Conservation (phyloP, 2,329 filamentous ascomycete species). For the Fusarium devonianum region DNA sequence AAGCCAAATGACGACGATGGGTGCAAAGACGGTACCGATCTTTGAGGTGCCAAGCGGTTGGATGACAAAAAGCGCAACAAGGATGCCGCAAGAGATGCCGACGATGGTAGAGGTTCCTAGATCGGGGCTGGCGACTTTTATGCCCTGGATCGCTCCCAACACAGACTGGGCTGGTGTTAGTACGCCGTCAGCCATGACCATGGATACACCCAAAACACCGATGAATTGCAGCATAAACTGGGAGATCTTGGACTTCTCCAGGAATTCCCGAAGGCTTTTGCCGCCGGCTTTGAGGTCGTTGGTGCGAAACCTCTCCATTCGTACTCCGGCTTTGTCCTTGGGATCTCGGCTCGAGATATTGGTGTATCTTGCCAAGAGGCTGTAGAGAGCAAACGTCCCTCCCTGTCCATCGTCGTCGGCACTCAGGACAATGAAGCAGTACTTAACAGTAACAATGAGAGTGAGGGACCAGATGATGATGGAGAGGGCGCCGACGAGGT, state of each 20-base stretch:
- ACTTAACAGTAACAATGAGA: conserved; percentile 74
- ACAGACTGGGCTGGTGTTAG: conserved; percentile 75
- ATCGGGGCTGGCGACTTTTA: conserved; percentile 64
- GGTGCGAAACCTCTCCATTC: conserved; percentile 65
- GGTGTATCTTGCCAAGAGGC: conserved; percentile 65
- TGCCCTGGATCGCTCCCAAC: conserved; percentile 71
- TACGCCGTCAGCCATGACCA: conserved; percentile 72
- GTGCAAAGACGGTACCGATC: conserved; percentile 68
- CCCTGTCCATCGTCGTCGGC: conserved; percentile 77
- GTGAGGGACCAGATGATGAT: conserved; percentile 74
- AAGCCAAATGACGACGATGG: conserved; percentile 73
- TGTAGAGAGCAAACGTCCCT: conserved; percentile 73
- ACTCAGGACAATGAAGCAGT: conserved; percentile 68
- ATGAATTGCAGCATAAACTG: conserved; percentile 65
- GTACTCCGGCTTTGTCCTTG: conserved; percentile 57
- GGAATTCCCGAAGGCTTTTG: conserved; percentile 59
- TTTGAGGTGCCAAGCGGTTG: conserved; percentile 71
- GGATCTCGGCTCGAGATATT: conserved; percentile 68
- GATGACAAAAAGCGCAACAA: conserved; percentile 68
- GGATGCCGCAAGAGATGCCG: conserved; percentile 69
- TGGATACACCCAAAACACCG: conserved; percentile 70
- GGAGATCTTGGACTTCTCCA: conserved; percentile 64
- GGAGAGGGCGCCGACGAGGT: conserved; percentile 70
- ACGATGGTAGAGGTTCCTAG: conserved; percentile 66
- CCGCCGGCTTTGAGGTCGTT: conserved; percentile 61